phyloP scores from a whole-genome alignment of 305 asterid species.

The Ilex paraguariensis region DNA sequence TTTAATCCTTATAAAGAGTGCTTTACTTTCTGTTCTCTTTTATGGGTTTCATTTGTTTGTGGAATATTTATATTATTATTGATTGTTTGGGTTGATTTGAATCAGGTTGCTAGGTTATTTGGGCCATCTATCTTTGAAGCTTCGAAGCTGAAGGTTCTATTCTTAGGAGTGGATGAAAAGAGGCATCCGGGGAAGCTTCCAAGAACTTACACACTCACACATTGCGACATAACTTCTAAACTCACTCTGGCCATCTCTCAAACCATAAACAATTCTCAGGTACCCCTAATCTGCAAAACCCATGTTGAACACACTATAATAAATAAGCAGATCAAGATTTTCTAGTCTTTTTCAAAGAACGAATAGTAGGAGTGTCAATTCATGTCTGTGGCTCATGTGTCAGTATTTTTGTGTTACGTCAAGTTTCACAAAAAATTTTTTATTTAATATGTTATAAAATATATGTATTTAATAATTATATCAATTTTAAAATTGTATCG shows the following conservation, averaged over 20 bases:
- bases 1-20: not conserved
- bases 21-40: not conserved
- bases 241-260: constrained; percentile 92
- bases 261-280: constrained; percentile 85
- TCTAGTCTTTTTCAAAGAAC: too few species aligned
- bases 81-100: not conserved
- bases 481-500: too few species aligned
- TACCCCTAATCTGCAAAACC: constrained; percentile 9
- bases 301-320: too few species aligned
- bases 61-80: not conserved
- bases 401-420: too few species aligned
- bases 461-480: too few species aligned
- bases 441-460: too few species aligned
- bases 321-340: too few species aligned
- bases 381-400: too few species aligned
- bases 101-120: constrained; percentile 81
- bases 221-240: constrained; percentile 87
- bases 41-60: too few species aligned
- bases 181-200: constrained; percentile 82
- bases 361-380: too few species aligned
- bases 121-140: constrained; percentile 97
- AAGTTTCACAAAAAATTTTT: too few species aligned
- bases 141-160: constrained; percentile 80
- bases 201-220: constrained; percentile 92
- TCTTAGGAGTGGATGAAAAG: constrained; percentile 77